phyloP scores from a whole-genome alignment of 352 stramenopile species.

The Pythium chondricola region DNA sequence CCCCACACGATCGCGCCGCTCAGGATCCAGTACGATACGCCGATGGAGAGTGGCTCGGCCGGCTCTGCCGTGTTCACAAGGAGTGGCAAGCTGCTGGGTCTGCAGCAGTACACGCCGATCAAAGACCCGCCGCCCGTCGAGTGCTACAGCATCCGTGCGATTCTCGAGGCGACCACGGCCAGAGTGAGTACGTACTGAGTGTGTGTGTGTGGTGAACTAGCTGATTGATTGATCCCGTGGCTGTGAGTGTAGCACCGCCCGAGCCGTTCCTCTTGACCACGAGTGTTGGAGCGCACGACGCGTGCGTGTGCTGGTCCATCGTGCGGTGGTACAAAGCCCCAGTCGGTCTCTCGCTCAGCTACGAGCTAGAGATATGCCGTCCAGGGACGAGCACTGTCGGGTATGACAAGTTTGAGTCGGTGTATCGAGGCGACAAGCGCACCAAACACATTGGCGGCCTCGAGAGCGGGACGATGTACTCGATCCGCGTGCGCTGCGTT shows the following conservation, averaged over 20 bases:
- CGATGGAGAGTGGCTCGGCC: conserved; percentile 32
- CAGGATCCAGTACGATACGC: conserved; percentile 33
- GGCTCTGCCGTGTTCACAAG: conserved; percentile 49
- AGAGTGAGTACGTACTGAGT: conserved; percentile 50
- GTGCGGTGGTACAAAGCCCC: conserved; percentile 34
- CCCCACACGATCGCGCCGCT: conserved; percentile 56
- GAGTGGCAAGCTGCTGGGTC: conserved; percentile 46
- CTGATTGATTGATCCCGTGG: too few relatives aligned
- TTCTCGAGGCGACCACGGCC: conserved; percentile 30
- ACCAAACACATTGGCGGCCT: conserved; percentile 33
- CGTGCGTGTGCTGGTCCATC: conserved; percentile 59
- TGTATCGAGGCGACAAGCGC: conserved; percentile 29
- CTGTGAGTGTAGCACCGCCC: conserved; percentile 31
- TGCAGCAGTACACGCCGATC: conserved; percentile 33
- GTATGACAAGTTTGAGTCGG: conserved; percentile 29
- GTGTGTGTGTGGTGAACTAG: neutral
- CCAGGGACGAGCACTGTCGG: neutral
- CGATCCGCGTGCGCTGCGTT: conserved; percentile 38
- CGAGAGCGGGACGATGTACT: conserved; percentile 32
- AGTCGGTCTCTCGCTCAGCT: conserved; percentile 30
- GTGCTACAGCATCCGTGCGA: conserved; percentile 52
- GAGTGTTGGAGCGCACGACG: conserved; percentile 29
- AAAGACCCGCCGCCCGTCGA: conserved; percentile 26
- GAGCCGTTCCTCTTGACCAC: conserved; percentile 55
- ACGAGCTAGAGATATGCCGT: conserved; percentile 47